Base-by-base conservation (phyloP, 176 grass and related monocot species). In the Carex kokanica region DNA sequence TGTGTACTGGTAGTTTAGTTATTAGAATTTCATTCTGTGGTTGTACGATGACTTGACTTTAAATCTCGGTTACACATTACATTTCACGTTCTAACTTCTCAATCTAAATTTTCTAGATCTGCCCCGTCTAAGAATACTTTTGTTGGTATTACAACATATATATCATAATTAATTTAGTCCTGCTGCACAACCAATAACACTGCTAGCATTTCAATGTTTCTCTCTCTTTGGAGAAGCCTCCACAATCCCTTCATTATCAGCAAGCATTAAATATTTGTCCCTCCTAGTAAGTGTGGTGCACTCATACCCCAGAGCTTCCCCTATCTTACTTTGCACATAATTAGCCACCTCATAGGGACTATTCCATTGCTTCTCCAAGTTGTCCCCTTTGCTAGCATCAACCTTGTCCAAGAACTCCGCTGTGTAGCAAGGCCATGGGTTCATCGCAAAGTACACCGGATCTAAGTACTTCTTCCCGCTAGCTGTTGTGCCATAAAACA, bases 241-340 rank as follows among this genome's bases (percentile, higher is more conserved):
- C 11, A 91, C 90, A 38, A 89, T 38, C 6, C 95, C 95, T 81
- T 91, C 89, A 54, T 94, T 98, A 67, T 93, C 90, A 27, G 95
- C 89, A 49, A 98, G 91, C 78, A 94, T 93, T 81, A 94, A 78
- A 88, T 98, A 98, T 88, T 98, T 98, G 45, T 98, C 92, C 82
- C 80, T 93, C 86, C 95, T 91, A 1, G 95, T 95, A 20, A 93
- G 86, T 18, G 53, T 85, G 0, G 95, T 95, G 92, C 92, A 90
- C 74, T 83, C 59, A 83, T 86, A 95, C 51, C 87, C 89, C 0
- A 98, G 89, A 41, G 84, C 84, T 60, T 85, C 81, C 0, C 86
- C 89, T 59, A 98, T 81, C 74, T 82, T 71, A 40, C 82, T 81
- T 86, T 98, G 92, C 81, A 98, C 81, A 47, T 83, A 64, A 81